Conservation (phyloP, 805 yeast genomes). For the Myxozyma mucilagina region DNA sequence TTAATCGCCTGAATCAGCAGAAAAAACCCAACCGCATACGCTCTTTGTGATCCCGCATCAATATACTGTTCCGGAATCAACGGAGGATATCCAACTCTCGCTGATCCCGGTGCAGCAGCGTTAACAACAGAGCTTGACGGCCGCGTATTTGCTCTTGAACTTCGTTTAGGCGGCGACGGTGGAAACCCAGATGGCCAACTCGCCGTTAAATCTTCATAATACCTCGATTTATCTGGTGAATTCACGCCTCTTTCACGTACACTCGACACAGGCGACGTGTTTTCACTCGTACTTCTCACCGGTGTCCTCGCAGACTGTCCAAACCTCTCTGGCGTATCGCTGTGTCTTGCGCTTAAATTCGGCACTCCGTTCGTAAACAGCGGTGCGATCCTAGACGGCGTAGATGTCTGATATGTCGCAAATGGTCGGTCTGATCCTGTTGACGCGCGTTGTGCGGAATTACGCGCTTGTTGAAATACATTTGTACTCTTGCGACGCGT, state of each 20-base stretch:
- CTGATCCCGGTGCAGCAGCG: not conserved
- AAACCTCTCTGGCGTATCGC: too few species aligned
- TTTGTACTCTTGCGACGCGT: conserved; percentile 9
- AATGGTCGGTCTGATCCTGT: not conserved
- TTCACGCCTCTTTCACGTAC: not conserved
- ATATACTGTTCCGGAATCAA: conserved; percentile 62
- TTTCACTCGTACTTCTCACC: not conserved
- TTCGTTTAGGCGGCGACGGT: conserved; percentile 21
- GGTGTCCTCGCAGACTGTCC: not conserved
- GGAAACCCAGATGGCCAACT: conserved; percentile 29
- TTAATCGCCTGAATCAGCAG: conserved; percentile 83
- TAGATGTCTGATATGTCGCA: not conserved
- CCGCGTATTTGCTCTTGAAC: conserved; percentile 2
- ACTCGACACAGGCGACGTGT: not conserved
- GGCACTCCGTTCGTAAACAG: not conserved
- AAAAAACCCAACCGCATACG: conserved; percentile 65
- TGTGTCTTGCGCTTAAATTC: not conserved
- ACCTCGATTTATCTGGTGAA: conserved; percentile 3
- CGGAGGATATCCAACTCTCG: conserved; percentile 29
- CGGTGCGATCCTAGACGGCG: not conserved
- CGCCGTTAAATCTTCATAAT: conserved; percentile 18
- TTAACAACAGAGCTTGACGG: not conserved
- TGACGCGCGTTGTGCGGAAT: not conserved
- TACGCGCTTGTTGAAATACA: conserved; percentile 8
- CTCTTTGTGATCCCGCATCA: conserved; percentile 76